These are phyloP conservation scores for Saturnispora halmiae DNA, from an alignment of 805 yeast genomes.

Conservation along the genomic window DNA sequence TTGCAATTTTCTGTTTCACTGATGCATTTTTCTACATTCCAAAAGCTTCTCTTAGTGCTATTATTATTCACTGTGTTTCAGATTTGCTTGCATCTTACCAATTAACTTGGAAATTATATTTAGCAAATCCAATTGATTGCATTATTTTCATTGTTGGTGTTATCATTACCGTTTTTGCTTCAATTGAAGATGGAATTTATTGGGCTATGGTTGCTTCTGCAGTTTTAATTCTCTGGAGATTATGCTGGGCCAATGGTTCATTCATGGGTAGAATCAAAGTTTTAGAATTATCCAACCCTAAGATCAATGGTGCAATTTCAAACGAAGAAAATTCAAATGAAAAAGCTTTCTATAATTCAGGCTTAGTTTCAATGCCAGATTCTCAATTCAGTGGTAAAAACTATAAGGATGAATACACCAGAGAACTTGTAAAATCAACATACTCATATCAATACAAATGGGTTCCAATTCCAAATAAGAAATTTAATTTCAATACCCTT, in stretches of 20 bases:
- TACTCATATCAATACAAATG: constrained; percentile 34
- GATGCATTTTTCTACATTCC: constrained; percentile 83
- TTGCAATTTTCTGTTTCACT: constrained; percentile 80
- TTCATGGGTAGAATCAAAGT: constrained; percentile 73
- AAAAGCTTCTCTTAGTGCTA: constrained; percentile 76
- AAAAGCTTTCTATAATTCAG: constrained; percentile 10
- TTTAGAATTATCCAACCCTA: constrained; percentile 62
- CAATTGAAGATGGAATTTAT: constrained; percentile 84
- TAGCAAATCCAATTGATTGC: constrained; percentile 63
- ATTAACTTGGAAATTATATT: constrained; percentile 62
- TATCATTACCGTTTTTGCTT: constrained; percentile 62
- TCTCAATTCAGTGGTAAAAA: constrained; percentile 6
- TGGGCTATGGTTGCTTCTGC: constrained; percentile 81
- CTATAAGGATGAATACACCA: constrained; percentile 5
- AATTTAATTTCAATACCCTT: constrained; percentile 1
- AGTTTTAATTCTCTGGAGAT: constrained; percentile 61
- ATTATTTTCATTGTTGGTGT: constrained; percentile 67
- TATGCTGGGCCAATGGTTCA: constrained; percentile 73
- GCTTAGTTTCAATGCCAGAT: constrained; percentile 10
- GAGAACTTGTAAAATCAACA: constrained; percentile 1
- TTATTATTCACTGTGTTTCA: constrained; percentile 88
- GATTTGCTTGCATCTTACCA: constrained; percentile 69
- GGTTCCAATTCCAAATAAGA: constrained; percentile 49
- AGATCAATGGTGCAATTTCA: constrained; percentile 20
- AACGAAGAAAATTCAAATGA: constrained; percentile 2